phyloP scores from a whole-genome alignment of 1,284 basidiomycete species.

The Cryptococcus neoformans region DNA sequence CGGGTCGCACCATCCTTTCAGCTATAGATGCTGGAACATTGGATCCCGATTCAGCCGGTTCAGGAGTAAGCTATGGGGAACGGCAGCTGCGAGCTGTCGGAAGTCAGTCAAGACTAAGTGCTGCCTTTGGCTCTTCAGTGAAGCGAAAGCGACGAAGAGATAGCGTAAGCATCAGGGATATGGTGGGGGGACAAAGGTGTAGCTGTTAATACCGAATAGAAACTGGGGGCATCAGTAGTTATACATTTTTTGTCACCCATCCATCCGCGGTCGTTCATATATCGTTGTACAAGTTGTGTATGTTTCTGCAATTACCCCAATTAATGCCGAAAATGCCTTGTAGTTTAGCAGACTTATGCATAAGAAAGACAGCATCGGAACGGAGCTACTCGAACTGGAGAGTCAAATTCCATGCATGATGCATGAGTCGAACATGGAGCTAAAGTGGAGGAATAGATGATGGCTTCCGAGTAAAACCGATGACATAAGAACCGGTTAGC shows the following conservation, averaged over 20 bases:
- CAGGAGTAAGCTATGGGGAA: conserved; percentile 95
- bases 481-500: conserved; percentile 5
- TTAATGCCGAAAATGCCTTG: conserved; percentile 1
- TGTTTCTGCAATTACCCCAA: neutral
- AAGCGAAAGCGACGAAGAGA: conserved; percentile 27
- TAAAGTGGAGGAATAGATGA: neutral
- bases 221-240: too few species aligned
- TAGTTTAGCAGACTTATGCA: neutral
- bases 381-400: neutral
- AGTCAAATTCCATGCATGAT: neutral
- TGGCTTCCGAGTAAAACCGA: conserved; percentile 15
- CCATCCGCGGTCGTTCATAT: too few species aligned
- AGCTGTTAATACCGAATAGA: conserved; percentile 21
- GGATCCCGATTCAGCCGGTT: conserved; percentile 89
- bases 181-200: conserved; percentile 41
- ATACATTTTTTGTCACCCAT: neutral
- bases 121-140: conserved; percentile 19
- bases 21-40: conserved; percentile 87
- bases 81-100: conserved; percentile 80
- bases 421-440: neutral
- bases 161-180: conserved; percentile 40
- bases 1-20: conserved; percentile 85
- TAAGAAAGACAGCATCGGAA: neutral
- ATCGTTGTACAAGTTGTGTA: too few species aligned
- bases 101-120: conserved; percentile 29